A percentile compares a stretch with the other conserved stretches of the same genome.
Conservation (phyloP, 805 yeast species). For the Pichia kluyveri region DNA sequence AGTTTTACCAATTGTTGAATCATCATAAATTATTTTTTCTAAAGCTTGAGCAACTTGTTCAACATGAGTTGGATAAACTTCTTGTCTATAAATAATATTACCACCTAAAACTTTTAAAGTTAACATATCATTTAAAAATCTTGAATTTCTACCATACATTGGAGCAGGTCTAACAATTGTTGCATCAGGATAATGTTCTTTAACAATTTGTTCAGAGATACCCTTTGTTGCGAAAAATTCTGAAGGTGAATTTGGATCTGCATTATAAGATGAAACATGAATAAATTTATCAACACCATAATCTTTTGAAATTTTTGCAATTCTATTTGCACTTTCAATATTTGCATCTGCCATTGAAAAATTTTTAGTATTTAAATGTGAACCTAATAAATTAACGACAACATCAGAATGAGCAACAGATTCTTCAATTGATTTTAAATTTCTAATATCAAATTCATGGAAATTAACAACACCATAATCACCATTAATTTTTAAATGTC, state of each 20-base stretch:
- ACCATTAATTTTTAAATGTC: slow-evolving; percentile 75
- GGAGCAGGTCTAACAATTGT: slow-evolving; percentile 84
- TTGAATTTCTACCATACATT: slow-evolving; percentile 67
- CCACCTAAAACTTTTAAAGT: slow-evolving; percentile 51
- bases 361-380: slow-evolving; percentile 68
- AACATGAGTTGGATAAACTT: slow-evolving; percentile 68
- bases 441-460: slow-evolving; percentile 76
- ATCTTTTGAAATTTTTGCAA: slow-evolving; percentile 62
- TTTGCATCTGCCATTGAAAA: slow-evolving; percentile 78
- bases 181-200: slow-evolving; percentile 59
- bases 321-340: slow-evolving; percentile 69
- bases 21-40: slow-evolving; percentile 73
- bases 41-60: slow-evolving; percentile 71
- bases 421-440: slow-evolving; percentile 65
- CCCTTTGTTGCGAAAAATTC: slow-evolving; percentile 75
- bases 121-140: slow-evolving; percentile 51
- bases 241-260: slow-evolving; percentile 57
- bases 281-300: slow-evolving; percentile 65
- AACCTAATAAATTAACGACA: slow-evolving; percentile 72
- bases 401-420: slow-evolving; percentile 75
- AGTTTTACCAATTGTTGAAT: slow-evolving; percentile 66
- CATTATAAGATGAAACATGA: slow-evolving; percentile 76
- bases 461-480: slow-evolving; percentile 83
- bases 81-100: slow-evolving; percentile 57
- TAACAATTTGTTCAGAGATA: slow-evolving; percentile 62